These are phyloP conservation scores for Xylaria grammica DNA, from an alignment of 495 filamentous ascomycete species.

Conservation along the genomic window DNA sequence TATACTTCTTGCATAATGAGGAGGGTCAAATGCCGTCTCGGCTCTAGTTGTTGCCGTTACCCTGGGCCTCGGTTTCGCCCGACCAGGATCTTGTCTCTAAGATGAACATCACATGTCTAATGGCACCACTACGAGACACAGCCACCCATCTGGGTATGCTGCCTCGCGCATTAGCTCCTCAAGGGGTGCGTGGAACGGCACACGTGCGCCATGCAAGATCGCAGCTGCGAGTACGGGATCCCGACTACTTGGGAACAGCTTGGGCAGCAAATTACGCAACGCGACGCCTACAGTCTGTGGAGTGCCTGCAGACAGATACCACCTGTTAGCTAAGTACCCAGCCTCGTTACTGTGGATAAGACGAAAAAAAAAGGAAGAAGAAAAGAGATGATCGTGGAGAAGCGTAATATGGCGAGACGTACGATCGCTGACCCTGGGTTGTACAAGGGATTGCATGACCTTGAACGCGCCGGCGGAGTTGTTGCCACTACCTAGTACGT, in stretches of 20 bases:
- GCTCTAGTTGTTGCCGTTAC: too few species aligned
- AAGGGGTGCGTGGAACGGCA: constrained; percentile 82
- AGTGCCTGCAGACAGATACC: constrained; percentile 34
- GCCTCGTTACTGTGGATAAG: background rate
- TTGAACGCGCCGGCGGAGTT: constrained; percentile 58
- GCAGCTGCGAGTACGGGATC: constrained; percentile 90
- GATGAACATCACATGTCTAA: constrained; percentile 30
- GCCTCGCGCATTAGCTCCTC: constrained; percentile 83
- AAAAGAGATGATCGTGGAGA: constrained; percentile 17
- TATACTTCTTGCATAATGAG: too few species aligned
- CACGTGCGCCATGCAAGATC: constrained; percentile 82
- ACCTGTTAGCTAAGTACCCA: constrained; percentile 9
- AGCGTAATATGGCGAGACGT: constrained; percentile 25
- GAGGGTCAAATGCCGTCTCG: too few species aligned
- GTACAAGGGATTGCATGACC: constrained; percentile 71
- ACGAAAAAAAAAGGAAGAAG: constrained; percentile 10
- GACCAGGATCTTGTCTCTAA: background rate
- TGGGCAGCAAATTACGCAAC: constrained; percentile 76
- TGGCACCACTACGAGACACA: constrained; percentile 76
- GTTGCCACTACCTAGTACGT: constrained; percentile 40
- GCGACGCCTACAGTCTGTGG: constrained; percentile 81
- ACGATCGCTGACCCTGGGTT: constrained; percentile 51
- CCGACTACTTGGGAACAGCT: constrained; percentile 84
- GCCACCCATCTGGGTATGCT: constrained; percentile 90
- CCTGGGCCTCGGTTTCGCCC: background rate